Evolutionary conservation across 2,329 filamentous ascomycete genomes (phyloP), one percentile per base, ranked within the genome.

Genomic region (Hawksworthiomyces lignivorus): DNA sequence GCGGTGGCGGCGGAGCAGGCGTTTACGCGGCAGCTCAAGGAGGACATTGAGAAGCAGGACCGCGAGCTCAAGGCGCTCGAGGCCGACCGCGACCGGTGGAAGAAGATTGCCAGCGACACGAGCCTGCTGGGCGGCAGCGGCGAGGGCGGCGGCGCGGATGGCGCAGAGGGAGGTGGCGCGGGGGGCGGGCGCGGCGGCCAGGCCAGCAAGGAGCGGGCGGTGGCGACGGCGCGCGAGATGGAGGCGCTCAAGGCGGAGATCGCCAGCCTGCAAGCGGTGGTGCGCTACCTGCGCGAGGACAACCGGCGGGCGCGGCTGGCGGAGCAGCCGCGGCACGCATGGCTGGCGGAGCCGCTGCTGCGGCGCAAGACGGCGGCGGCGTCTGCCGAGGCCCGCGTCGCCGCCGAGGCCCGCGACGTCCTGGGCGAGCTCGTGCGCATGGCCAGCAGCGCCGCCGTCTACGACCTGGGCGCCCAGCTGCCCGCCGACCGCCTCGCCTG

Each of bases 201-300:
- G 11, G 26, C 18, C 11, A 22, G 4, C 17, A 45, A 81, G 54
- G 78, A 84, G 55, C 74, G 77, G 20, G 79, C 82, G 21, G 80
- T 84, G 35, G 77, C 80, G 5, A 84, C 79, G 1, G 79, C 80
- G 21, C 75, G 80, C 40, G 83, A 90, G 59, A 80, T 88, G 63
- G 82, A 88, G 50, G 68, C 69, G 9, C 74, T 89, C 51, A 79
- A 81, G 59, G 72, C 72, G 51, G 81, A 90, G 46, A 80, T 88
- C 52, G 70, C 69, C 42, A 70, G 68, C 50, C 60, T 84, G 43
- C 72, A 85, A 55, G 72, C 75, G 2, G 79, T 81, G 1, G 76
- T 86, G 34, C 72, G 79, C 10, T 84, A 79, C 58, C 67, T 87
- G 22, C 71, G 80, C 20, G 75, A 82, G 50, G 81, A 86, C 53